Percentiles rank a stretch among this genome's conserved stretches.
Evolutionary conservation across 164 flowering plant genomes (phyloP).

Genomic region (Piper longum): DNA sequence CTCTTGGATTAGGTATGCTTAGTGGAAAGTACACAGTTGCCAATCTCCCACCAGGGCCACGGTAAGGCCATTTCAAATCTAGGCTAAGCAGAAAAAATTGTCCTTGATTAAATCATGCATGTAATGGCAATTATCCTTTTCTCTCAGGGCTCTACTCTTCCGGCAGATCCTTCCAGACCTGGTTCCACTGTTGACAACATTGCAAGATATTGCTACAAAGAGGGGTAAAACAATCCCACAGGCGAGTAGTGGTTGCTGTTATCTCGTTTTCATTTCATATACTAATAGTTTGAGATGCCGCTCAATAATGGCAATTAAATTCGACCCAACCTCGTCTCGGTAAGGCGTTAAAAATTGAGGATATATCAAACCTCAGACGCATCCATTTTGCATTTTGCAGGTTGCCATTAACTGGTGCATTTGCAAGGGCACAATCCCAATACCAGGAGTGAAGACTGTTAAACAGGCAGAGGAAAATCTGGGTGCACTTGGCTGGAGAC

Average conservation of each 20-base stretch:
- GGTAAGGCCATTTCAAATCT: conserved; percentile 20
- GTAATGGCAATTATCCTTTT: background rate
- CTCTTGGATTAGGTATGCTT: conserved; percentile 96
- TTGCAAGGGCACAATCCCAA: conserved; percentile 76
- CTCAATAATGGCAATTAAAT: too few relatives aligned
- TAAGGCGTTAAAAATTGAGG: too few relatives aligned
- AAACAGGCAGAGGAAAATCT: conserved; percentile 72
- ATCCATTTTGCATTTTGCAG: conserved; percentile 19
- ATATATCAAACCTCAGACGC: too few relatives aligned
- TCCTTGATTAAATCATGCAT: too few relatives aligned
- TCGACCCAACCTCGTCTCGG: too few relatives aligned
- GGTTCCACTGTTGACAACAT: conserved; percentile 40
- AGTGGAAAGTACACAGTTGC: conserved; percentile 74
- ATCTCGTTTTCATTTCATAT: too few relatives aligned
- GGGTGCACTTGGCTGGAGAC: conserved; percentile 90
- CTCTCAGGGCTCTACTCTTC: conserved; percentile 53
- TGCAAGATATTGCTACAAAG: conserved; percentile 41
- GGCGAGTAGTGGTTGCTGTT: conserved; percentile 16
- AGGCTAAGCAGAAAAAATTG: background rate
- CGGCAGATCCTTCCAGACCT: conserved; percentile 75
- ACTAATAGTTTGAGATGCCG: too few relatives aligned
- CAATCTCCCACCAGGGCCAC: conserved; percentile 72
- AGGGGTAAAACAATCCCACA: conserved; percentile 68
- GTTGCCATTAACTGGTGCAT: conserved; percentile 96
- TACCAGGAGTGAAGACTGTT: conserved; percentile 79